These are phyloP conservation scores for Colletotrichum coccodes DNA, from an alignment of 2,329 filamentous ascomycete species.

Conservation along the genomic window DNA sequence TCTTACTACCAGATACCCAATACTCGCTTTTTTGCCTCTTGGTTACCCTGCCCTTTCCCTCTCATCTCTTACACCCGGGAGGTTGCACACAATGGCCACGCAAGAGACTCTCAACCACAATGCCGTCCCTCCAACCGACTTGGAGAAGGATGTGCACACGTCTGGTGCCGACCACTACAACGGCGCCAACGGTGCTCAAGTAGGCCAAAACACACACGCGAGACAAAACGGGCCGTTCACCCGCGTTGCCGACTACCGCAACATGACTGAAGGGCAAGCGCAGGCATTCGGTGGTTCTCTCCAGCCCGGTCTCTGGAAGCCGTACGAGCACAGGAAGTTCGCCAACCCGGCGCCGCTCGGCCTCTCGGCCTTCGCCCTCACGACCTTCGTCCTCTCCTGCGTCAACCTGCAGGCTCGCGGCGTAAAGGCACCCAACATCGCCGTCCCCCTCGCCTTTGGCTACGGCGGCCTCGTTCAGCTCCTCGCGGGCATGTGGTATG, in stretches of 20 bases:
- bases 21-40: not conserved
- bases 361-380: constrained; percentile 82
- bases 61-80: constrained; percentile 17
- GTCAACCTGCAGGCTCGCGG: constrained; percentile 76
- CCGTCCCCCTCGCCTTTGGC: constrained; percentile 75
- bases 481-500: constrained; percentile 87
- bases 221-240: constrained; percentile 24
- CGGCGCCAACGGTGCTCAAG: constrained; percentile 15
- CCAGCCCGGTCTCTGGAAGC: constrained; percentile 75
- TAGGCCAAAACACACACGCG: constrained; percentile 18
- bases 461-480: constrained; percentile 85
- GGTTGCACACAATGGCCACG: constrained; percentile 30
- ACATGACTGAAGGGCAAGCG: constrained; percentile 34
- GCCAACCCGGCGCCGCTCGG: constrained; percentile 84
- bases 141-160: constrained; percentile 33
- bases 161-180: constrained; percentile 26
- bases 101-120: constrained; percentile 11
- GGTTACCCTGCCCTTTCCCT: not conserved
- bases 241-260: constrained; percentile 32
- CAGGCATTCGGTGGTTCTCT: constrained; percentile 76
- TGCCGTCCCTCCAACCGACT: constrained; percentile 12
- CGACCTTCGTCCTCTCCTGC: constrained; percentile 81
- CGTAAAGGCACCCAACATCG: constrained; percentile 71
- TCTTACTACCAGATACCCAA: constrained; percentile 7
- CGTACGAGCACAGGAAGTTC: constrained; percentile 75